Percentiles rank a stretch among this genome's conserved stretches.
These are phyloP conservation scores for Epichloe glyceriae DNA, from an alignment of 2,329 filamentous ascomycete species.

Conservation along the genomic window DNA sequence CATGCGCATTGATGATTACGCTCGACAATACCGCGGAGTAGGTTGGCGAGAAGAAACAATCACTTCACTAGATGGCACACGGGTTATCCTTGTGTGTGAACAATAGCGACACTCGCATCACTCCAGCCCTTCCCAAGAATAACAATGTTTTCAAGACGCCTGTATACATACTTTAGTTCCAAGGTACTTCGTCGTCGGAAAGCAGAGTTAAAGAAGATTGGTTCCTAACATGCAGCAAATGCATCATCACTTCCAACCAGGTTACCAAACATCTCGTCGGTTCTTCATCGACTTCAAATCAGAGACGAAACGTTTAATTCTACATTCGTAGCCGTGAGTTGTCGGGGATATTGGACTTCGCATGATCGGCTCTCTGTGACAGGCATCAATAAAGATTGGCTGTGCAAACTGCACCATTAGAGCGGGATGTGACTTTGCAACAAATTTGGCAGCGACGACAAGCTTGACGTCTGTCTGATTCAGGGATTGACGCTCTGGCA, in stretches of 20 bases:
- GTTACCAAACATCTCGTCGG: slow-evolving; percentile 41
- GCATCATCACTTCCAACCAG: slow-evolving; percentile 45
- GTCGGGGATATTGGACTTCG: slow-evolving; percentile 70
- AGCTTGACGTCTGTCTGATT: slow-evolving; percentile 16
- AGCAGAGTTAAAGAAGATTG: not conserved
- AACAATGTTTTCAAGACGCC: slow-evolving; percentile 12
- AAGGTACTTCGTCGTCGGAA: slow-evolving; percentile 27
- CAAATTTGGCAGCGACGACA: slow-evolving; percentile 36
- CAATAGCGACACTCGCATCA: slow-evolving; percentile 12
- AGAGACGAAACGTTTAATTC: slow-evolving; percentile 23
- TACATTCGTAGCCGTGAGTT: slow-evolving; percentile 43
- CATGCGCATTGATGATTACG: slow-evolving; percentile 55
- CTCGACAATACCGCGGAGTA: slow-evolving; percentile 44
- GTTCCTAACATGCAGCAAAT: slow-evolving; percentile 20
- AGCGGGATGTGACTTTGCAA: slow-evolving; percentile 58
- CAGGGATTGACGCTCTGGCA: slow-evolving; percentile 38
- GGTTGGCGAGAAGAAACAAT: slow-evolving; percentile 53
- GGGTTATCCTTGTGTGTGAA: slow-evolving; percentile 43
- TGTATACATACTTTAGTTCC: slow-evolving; percentile 44
- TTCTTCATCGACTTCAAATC: slow-evolving; percentile 33
- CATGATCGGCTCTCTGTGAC: slow-evolving; percentile 54
- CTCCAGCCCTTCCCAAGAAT: not conserved
- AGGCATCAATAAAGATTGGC: slow-evolving; percentile 32
- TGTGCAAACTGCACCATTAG: slow-evolving; percentile 29
- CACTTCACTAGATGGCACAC: slow-evolving; percentile 29